phyloP scores from a whole-genome alignment of 306 rosid genomes.

The Crataegus laevigata region DNA sequence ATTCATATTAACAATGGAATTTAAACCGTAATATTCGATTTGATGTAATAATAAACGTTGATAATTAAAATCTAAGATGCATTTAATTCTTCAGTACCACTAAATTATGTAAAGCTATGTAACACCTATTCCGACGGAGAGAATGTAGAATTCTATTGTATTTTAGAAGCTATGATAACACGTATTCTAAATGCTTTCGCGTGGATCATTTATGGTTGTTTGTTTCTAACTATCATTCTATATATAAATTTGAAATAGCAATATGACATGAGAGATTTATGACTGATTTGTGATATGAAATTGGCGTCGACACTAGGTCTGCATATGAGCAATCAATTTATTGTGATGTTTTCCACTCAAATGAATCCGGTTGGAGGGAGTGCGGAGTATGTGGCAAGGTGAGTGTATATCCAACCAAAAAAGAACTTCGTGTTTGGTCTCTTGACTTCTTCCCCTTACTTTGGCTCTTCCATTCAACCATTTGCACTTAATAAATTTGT shows the following conservation, averaged over 20 bases:
- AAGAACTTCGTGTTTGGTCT: neutral
- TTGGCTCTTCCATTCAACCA: neutral
- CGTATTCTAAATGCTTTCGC: neutral
- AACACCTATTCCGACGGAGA: neutral
- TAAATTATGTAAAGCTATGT: neutral
- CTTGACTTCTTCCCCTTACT: neutral
- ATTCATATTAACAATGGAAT: neutral
- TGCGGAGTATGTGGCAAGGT: constrained; percentile 84
- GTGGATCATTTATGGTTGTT: neutral
- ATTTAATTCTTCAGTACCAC: neutral
- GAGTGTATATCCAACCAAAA: neutral
- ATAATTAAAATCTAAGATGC: neutral
- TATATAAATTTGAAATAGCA: neutral
- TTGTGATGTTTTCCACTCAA: constrained; percentile 70
- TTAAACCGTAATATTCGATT: neutral
- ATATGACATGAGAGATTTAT: neutral
- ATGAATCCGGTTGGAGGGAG: constrained; percentile 95
- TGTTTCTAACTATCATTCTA: neutral
- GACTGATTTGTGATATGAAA: neutral
- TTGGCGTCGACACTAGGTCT: constrained; percentile 39
- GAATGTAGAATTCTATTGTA: neutral
- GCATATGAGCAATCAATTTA: constrained; percentile 71
- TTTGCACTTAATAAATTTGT: constrained; percentile 10
- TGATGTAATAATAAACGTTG: neutral
- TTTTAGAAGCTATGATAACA: neutral